Evolutionary conservation across 768 basidiomycete species (phyloP).

Genomic region (Cyclocybe aegerita): DNA sequence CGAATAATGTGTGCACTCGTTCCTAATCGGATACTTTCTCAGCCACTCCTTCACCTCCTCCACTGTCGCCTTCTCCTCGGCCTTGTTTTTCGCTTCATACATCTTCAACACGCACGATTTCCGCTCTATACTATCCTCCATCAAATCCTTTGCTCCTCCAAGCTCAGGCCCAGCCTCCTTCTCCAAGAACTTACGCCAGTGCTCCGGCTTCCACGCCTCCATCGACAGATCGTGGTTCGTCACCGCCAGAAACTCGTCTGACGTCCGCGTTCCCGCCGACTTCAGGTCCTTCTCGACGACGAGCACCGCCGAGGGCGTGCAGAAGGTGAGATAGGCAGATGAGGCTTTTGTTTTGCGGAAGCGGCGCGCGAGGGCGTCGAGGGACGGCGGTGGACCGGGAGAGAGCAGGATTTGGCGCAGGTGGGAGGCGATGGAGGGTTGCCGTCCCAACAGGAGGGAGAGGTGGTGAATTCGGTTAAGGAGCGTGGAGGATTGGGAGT

Average conservation of each 20-base stretch:
- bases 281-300: conserved; percentile 34
- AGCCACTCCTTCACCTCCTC: conserved; percentile 30
- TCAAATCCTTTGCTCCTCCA: conserved; percentile 14
- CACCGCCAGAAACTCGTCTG: conserved; percentile 28
- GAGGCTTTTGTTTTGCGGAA: conserved; percentile 22
- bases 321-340: conserved; percentile 36
- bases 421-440: conserved; percentile 29
- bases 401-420: conserved; percentile 32
- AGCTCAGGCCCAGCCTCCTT: conserved; percentile 8
- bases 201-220: conserved; percentile 21
- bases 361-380: conserved; percentile 17
- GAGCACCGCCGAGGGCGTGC: conserved; percentile 27
- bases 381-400: conserved; percentile 22
- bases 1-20: conserved; percentile 36
- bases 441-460: conserved; percentile 28
- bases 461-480: conserved; percentile 29
- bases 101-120: conserved; percentile 26
- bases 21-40: conserved; percentile 30
- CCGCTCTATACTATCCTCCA: conserved; percentile 33
- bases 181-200: conserved; percentile 18
- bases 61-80: conserved; percentile 7
- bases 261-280: conserved; percentile 18
- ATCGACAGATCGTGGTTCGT: conserved; percentile 34
- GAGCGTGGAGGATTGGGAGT: conserved; percentile 22
- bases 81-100: conserved; percentile 8